These are phyloP conservation scores for Tylopilus plumbeoviolaceoides DNA, from an alignment of 768 basidiomycete species.

Conservation along the genomic window DNA sequence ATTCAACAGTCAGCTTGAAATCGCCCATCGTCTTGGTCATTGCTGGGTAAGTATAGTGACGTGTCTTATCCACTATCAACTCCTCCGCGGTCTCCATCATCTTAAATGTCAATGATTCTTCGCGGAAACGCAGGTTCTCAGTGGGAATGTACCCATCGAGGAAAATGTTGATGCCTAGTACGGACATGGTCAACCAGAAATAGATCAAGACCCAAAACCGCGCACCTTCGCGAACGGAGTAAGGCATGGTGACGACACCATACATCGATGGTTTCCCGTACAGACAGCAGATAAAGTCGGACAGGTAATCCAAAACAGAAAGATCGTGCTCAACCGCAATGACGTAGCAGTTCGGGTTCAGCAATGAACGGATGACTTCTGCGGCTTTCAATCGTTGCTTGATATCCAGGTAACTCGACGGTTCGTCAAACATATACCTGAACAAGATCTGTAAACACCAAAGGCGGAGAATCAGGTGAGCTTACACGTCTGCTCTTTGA, in stretches of 20 bases:
- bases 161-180: constrained; percentile 96
- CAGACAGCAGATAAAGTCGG: constrained; percentile 96
- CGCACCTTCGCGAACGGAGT: constrained; percentile 92
- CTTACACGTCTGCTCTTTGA: constrained; percentile 92
- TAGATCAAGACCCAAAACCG: constrained; percentile 1
- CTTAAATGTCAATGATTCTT: constrained; percentile 94
- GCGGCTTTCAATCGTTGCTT: constrained; percentile 94
- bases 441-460: constrained; percentile 1
- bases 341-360: constrained; percentile 83
- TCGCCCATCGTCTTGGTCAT: constrained; percentile 96
- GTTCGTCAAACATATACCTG: constrained; percentile 99
- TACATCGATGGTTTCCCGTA: constrained; percentile 98
- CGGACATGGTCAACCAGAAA: not conserved
- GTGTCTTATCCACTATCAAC: constrained; percentile 77
- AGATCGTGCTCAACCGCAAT: constrained; percentile 99
- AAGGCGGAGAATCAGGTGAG: constrained; percentile 9
- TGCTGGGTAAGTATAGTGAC: constrained; percentile 85
- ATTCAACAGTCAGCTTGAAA: constrained; percentile 94
- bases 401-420: constrained; percentile 96
- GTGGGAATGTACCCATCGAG: constrained; percentile 98
- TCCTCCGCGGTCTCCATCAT: constrained; percentile 98
- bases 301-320: constrained; percentile 96
- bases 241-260: constrained; percentile 98
- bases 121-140: constrained; percentile 96
- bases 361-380: constrained; percentile 86